Evolutionary conservation across 2,329 filamentous ascomycete species (phyloP).

Genomic region (Zopfia rhizophila): DNA sequence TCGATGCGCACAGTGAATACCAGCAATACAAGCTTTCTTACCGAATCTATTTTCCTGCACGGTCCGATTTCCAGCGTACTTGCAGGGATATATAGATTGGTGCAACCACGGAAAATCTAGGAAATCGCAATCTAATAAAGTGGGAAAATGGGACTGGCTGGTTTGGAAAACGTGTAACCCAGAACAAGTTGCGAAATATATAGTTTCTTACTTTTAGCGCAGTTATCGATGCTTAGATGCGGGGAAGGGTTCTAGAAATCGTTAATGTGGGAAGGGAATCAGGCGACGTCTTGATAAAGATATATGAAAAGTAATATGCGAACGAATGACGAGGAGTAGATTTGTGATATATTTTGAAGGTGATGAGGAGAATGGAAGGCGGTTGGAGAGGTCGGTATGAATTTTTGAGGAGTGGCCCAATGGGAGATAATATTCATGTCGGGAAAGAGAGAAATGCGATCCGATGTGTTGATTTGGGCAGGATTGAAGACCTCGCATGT

Average conservation of each 20-base stretch:
- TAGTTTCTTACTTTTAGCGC: no score
- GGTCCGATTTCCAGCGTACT: constrained; percentile 1
- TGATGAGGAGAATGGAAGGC: no score
- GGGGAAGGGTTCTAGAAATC: constrained; percentile 3
- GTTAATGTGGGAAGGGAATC: not conserved
- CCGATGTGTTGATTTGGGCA: no score
- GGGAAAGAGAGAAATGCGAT: no score
- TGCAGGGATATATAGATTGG: constrained; percentile 20
- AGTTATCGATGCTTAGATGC: not conserved
- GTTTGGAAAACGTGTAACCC: not conserved
- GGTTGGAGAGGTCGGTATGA: no score
- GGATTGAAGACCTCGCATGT: no score
- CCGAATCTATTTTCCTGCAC: not conserved
- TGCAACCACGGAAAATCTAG: constrained; percentile 18
- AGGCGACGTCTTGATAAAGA: constrained; percentile 1
- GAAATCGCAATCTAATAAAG: constrained; percentile 21
- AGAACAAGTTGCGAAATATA: no score
- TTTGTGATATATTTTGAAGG: no score
- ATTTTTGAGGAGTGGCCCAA: no score
- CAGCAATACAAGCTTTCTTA: constrained; percentile 2
- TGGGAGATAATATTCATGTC: no score
- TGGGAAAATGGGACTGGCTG: constrained; percentile 11
- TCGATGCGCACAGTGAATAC: not conserved
- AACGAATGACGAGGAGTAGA: no score
- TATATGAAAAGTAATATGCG: no score